Base-by-base conservation (phyloP, 805 yeast species). In the Wickerhamomyces hampshirensis region DNA sequence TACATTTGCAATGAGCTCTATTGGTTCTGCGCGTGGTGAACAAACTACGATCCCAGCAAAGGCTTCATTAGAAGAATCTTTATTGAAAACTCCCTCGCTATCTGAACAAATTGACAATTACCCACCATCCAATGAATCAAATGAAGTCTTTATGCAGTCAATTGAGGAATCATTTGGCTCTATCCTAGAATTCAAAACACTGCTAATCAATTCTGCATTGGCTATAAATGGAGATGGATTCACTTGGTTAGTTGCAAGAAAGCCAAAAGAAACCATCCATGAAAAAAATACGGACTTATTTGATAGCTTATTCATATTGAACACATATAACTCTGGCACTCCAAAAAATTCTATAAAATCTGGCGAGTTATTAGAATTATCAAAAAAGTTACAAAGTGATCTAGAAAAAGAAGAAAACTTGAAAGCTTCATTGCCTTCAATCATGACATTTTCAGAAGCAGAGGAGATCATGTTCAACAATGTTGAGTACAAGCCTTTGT, bases 241-340 rank as follows among this genome's bases (percentile, higher is more conserved):
- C 60, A 84, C 89, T 9, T 93, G 97, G 93, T 65, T 93, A 14
- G 80, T 88, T 16, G 94, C 91, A 8, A 62, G 68, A 42, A 54
- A 57, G 37, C 44, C 48, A 4, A 49, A 46, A 14, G 43, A 44
- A 23, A 53, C 54, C 6, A 39, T 42, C 44, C 9, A 16, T 5
- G 16, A n/a, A 9, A 19, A 28, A 5, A 28, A 15, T 3, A 13
- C 31, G 5, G 54, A 48, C 31, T 67, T n/a, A n/a, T n/a, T 51
- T 39, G 74, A 73, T 38, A 63, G 69, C 23, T 68, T 93, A 50
- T 79, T 76, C 34, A 66, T 93, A 7, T 62, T 85, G 38, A 84
- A 87, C 60, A 82, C 96, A n/a, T 87, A 87, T 62, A 87, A 86
- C 54, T 79, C 89, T 5, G 98, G 98, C 5, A 71, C 85, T 6